Conservation (phyloP, 2,329 filamentous ascomycete genomes). For the Stemphylium lycopersici region DNA sequence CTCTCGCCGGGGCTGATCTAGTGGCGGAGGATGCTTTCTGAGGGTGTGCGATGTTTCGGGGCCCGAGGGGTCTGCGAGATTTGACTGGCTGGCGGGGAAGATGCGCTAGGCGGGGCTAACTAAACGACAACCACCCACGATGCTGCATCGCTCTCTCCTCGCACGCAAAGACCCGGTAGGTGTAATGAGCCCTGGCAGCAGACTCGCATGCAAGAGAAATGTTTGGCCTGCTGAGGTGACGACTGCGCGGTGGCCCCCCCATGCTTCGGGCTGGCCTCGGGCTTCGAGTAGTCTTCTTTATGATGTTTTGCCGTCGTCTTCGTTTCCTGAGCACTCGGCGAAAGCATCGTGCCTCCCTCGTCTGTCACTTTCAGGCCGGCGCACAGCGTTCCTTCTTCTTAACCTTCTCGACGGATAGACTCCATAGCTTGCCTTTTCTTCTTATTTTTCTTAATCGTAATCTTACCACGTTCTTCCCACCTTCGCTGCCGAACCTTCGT, state of each 20-base stretch:
- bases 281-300: constrained; percentile 20
- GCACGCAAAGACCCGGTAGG: constrained; percentile 22
- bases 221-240: constrained; percentile 22
- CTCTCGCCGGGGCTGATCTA: constrained; percentile 11
- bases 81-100: constrained; percentile 29
- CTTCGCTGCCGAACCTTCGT: constrained; percentile 8
- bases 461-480: constrained; percentile 2
- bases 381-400: constrained; percentile 17
- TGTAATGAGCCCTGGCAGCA: constrained; percentile 30
- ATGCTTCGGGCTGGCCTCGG: constrained; percentile 6
- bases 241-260: constrained; percentile 9
- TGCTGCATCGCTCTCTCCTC: constrained; percentile 31
- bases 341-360: constrained; percentile 28
- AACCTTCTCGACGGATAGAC: constrained; percentile 11
- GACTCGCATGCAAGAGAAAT: constrained; percentile 11
- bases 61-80: constrained; percentile 8
- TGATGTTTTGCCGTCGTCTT: constrained; percentile 15
- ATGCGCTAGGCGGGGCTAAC: constrained; percentile 30
- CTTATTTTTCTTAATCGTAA: constrained; percentile 18
- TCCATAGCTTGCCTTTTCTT: constrained; percentile 12
- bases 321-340: constrained; percentile 10
- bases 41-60: constrained; percentile 22
- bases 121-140: constrained; percentile 38
- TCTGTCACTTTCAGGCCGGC: constrained; percentile 5
- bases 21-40: constrained; percentile 28